Base-by-base conservation (phyloP, 768 basidiomycete genomes). In the Lactarius sanguifluus region DNA sequence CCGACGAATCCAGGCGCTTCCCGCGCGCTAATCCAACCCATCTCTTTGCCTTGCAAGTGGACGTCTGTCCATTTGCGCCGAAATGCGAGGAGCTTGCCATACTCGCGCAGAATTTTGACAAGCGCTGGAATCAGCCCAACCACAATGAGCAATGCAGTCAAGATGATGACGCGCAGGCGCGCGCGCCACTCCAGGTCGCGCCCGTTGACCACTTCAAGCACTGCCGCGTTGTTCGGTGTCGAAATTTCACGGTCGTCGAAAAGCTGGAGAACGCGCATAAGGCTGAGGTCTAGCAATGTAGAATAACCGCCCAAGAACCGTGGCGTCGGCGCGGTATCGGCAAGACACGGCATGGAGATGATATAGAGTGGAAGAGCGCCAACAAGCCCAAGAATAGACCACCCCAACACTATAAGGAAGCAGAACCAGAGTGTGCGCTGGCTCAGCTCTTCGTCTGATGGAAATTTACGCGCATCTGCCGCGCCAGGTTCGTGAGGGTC, bases 301-400 rank as follows among this genome's bases (percentile, higher is more conserved):
- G 89, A 88, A 64, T 85, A 87, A 7, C 81, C 79, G 6, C 91
- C 91, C 43, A 80, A 79, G 70, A 81, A 87, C 10, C 72, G 71
- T 6, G 82, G 76, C 1, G 78, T 67, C 0, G 79, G 73, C 2
- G 82, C 79, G 0, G 83, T 81, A 32, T 85, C 72, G 8, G 85
- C 84, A 41, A 90, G 76, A 77, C 92, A 94, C 2, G 91, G 90
- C 0, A 80, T 85, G 25, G 81, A 78, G 60, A 91, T 82, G 64
- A 90, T 77, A 73, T 92, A 91, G 13, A 93, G 75, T 15, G 92
- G 92, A 25, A 94, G 80, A 10, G 84, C 87, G 16, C 84, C 89
- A n/a, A 76, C 86, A 18, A 93, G 80, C 5, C 86, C 89, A 23
- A 92, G 76, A 41, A 92, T 69, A 3, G 88, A 81, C 86, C 89